Evolutionary conservation across 2,329 filamentous ascomycete species (phyloP).

Genomic region (Talaromyces atroroseus): DNA sequence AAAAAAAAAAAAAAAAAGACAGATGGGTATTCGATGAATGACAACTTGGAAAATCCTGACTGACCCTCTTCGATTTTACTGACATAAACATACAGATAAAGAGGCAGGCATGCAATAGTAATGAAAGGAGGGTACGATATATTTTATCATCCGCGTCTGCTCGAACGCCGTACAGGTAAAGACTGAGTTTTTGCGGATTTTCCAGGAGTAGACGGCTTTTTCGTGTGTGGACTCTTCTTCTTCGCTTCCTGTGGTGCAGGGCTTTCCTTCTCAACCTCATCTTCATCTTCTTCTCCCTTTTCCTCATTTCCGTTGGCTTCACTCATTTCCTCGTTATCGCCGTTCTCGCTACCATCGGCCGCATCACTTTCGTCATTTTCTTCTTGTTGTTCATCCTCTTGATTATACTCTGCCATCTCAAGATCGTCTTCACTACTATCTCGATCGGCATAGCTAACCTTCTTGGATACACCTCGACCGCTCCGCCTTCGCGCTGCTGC

Average conservation of each 20-base stretch:
- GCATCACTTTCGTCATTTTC: constrained; percentile 31
- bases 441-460: constrained; percentile 40
- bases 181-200: constrained; percentile 7
- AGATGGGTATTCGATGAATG: constrained; percentile 9
- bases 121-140: neutral
- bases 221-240: constrained; percentile 4
- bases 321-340: constrained; percentile 6
- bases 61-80: neutral
- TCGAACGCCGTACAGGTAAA: constrained; percentile 14
- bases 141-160: constrained; percentile 8
- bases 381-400: constrained; percentile 21
- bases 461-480: constrained; percentile 29
- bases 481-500: constrained; percentile 35
- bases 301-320: constrained; percentile 7
- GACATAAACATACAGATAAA: neutral
- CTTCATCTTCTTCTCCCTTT: neutral
- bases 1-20: neutral
- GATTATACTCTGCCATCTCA: constrained; percentile 37
- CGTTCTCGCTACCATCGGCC: constrained; percentile 27
- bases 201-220: constrained; percentile 2
- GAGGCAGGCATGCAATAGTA: neutral
- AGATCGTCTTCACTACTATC: constrained; percentile 41
- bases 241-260: constrained; percentile 5
- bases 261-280: constrained; percentile 7
- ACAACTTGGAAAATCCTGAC: constrained; percentile 4